Evolutionary conservation across 2,329 filamentous ascomycete species (phyloP), one percentile per base, ranked within the genome.

Genomic region (Karstenula rhodostoma): DNA sequence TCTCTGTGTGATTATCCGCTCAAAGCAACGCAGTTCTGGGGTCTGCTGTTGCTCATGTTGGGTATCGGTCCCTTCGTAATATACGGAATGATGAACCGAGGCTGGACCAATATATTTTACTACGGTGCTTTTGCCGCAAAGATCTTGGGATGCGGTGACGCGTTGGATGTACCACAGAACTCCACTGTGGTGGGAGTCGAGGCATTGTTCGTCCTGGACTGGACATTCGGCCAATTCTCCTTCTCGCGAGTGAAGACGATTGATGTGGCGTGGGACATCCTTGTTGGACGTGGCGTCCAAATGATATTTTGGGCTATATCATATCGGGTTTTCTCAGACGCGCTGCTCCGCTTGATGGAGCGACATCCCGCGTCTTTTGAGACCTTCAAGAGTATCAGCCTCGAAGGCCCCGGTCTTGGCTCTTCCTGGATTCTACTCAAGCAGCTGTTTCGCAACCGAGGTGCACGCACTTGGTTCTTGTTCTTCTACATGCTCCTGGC

Each of bases 201-300:
- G 37, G 66, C 62, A 8, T 50, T 77, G 1, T 77, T 76, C 35
- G 66, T 71, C 17, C 62, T 77, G 5, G 74, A 75, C 55, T 27
- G 42, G 3, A 70, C 67, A 0, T 71, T 59, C 33, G 74, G 73
- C 0, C 48, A 33, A 0, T 71, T 72, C 22, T 54, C 69, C 0
- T 78, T 79, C 50, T 63, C 71, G 10, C 65, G 67, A 10, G 77
- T 67, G 15, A 79, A 79, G 52, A 61, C 70, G 2, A 72, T 79
- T n/a, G 76, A 78, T 53, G 68, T 76, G 7, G 53, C 61, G 1
- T 79, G 76, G 76, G 77, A 79, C 56, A 61, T 78, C 10, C 29
- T 71, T 2, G 51, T 79, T 13, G 76, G 73, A 2, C 66, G 75
- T 9, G 75, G 76, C 7, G 68, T 66, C 2, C 77, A 79, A 54